Evolutionary conservation across 2,329 filamentous ascomycete species (phyloP).

Genomic region (Whalleya microplaca): DNA sequence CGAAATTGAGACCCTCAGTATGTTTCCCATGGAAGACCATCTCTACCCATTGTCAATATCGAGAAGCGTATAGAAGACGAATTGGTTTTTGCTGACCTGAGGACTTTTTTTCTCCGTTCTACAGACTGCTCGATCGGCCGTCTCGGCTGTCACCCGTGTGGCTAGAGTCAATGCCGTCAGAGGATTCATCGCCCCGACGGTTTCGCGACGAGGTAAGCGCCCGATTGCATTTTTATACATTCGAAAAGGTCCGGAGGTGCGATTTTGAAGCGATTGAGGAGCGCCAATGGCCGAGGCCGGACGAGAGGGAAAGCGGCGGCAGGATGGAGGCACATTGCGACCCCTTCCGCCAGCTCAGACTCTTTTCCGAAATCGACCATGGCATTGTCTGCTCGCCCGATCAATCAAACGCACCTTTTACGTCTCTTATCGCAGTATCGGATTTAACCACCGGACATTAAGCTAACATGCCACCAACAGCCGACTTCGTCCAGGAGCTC

Average conservation of each 20-base stretch:
- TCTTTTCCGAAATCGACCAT: neutral
- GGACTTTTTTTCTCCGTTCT: slow-evolving; percentile 23
- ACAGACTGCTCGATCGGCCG: slow-evolving; percentile 55
- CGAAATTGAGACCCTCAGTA: slow-evolving; percentile 61
- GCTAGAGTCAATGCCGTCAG: slow-evolving; percentile 53
- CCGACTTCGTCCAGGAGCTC: slow-evolving; percentile 96
- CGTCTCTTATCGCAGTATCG: neutral
- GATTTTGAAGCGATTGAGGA: slow-evolving; percentile 5
- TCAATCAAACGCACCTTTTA: neutral
- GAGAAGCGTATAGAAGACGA: too few relatives aligned
- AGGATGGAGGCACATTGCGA: neutral
- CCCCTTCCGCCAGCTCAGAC: neutral
- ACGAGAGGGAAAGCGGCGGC: neutral
- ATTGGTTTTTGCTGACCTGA: slow-evolving; percentile 10
- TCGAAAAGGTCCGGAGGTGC: neutral
- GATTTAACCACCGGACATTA: neutral
- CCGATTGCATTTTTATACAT: slow-evolving; percentile 33
- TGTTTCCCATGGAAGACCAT: slow-evolving; percentile 32
- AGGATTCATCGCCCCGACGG: slow-evolving; percentile 63
- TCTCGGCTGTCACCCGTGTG: slow-evolving; percentile 54
- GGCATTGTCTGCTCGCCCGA: neutral
- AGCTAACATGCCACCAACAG: slow-evolving; percentile 50
- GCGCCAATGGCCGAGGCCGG: neutral
- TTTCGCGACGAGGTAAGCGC: slow-evolving; percentile 63
- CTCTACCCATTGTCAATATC: neutral